phyloP scores from a whole-genome alignment of 2,329 filamentous ascomycete genomes.

The Botrytis tulipae region DNA sequence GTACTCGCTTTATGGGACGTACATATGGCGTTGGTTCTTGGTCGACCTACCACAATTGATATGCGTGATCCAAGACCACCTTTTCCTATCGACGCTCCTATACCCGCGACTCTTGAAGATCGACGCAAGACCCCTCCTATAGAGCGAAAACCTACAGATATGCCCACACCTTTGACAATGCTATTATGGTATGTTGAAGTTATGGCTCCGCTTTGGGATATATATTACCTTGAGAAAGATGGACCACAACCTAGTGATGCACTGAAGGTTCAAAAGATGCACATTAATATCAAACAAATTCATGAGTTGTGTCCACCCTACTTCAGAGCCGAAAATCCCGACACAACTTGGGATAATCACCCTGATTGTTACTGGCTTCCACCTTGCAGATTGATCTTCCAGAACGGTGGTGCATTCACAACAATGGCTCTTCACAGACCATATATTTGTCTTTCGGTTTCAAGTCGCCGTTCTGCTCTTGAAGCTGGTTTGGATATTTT shows the following conservation, averaged over 20 bases:
- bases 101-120: conserved; percentile 43
- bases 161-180: conserved; percentile 56
- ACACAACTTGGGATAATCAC: conserved; percentile 55
- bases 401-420: conserved; percentile 50
- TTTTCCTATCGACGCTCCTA: conserved; percentile 53
- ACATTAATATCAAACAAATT: conserved; percentile 50
- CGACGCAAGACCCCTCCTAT: conserved; percentile 49
- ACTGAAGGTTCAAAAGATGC: conserved; percentile 52
- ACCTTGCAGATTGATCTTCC: conserved; percentile 49
- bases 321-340: conserved; percentile 55
- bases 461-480: conserved; percentile 55
- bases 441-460: conserved; percentile 57
- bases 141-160: conserved; percentile 46
- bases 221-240: conserved; percentile 52
- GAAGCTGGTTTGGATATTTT: conserved; percentile 56
- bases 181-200: conserved; percentile 52
- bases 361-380: conserved; percentile 54
- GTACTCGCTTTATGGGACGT: conserved; percentile 49
- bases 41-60: conserved; percentile 49
- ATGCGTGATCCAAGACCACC: conserved; percentile 47
- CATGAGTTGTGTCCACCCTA: conserved; percentile 50
- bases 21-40: conserved; percentile 40
- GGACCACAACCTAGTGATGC: conserved; percentile 56
- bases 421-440: conserved; percentile 60
- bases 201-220: conserved; percentile 50